These are phyloP conservation scores for Fusarium odoratissimum DNA, from an alignment of 2,329 filamentous ascomycete genomes.

Conservation along the genomic window DNA sequence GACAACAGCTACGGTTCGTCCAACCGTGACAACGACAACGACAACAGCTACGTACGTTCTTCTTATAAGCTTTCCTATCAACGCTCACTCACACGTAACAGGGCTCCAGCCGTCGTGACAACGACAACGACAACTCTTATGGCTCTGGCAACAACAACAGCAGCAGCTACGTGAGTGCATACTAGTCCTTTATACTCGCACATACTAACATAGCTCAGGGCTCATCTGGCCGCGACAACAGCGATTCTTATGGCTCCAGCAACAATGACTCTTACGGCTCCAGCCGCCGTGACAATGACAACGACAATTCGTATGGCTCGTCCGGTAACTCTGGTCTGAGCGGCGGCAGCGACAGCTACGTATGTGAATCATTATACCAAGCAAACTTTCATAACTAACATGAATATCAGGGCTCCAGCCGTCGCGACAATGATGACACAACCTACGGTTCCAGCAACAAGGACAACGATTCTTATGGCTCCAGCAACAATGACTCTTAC, in stretches of 20 bases:
- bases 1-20: background rate
- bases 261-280: background rate
- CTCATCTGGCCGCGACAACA: constrained; percentile 10
- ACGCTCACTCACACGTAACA: constrained; percentile 12
- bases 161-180: background rate
- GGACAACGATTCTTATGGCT: constrained; percentile 9
- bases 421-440: constrained; percentile 14
- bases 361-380: background rate
- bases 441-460: background rate
- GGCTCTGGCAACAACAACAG: constrained; percentile 14
- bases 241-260: constrained; percentile 12
- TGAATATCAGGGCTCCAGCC: constrained; percentile 15
- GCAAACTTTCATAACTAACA: background rate
- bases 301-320: constrained; percentile 11
- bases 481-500: background rate
- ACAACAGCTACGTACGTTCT: constrained; percentile 8
- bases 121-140: constrained; percentile 20
- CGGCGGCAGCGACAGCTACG: constrained; percentile 19
- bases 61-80: too few relatives aligned
- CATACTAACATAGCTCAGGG: constrained; percentile 4
- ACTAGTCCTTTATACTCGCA: too few relatives aligned
- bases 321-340: constrained; percentile 10
- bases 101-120: constrained; percentile 30
- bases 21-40: background rate
- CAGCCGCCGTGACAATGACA: constrained; percentile 1